Conservation (phyloP, 2,329 filamentous ascomycete genomes). For the Basipetospora chlamydospora region DNA sequence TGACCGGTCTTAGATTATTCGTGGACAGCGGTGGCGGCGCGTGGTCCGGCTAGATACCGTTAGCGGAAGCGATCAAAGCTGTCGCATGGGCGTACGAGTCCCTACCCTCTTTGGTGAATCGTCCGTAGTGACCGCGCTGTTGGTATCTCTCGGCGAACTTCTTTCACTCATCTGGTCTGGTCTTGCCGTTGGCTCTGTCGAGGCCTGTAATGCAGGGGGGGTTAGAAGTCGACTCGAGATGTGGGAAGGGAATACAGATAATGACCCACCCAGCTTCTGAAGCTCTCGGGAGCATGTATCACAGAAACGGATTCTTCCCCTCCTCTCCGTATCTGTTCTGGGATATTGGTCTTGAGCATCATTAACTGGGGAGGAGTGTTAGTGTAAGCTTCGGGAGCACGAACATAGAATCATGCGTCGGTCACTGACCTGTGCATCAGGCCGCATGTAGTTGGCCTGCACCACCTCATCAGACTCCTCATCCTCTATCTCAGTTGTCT, state of each 20-base stretch:
- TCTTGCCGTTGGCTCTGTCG: slow-evolving; percentile 22
- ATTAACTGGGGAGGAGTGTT: slow-evolving; percentile 8
- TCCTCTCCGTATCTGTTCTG: slow-evolving; percentile 40
- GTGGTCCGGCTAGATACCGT: slow-evolving; percentile 7
- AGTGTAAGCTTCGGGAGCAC: not conserved
- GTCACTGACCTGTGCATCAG: not conserved
- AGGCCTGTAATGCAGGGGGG: slow-evolving; percentile 21
- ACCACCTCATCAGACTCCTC: slow-evolving; percentile 50
- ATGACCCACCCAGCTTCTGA: slow-evolving; percentile 59
- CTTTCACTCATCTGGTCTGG: slow-evolving; percentile 20
- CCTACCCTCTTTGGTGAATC: slow-evolving; percentile 1
- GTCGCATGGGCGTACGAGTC: not conserved
- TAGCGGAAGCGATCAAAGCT: not conserved
- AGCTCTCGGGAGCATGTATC: slow-evolving; percentile 79
- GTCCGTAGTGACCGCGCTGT: not conserved
- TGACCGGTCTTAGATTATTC: slow-evolving; percentile 49
- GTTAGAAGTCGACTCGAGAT: not conserved
- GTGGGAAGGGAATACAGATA: not conserved
- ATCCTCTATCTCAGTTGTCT: slow-evolving; percentile 73
- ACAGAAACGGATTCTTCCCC: slow-evolving; percentile 77
- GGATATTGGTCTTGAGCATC: slow-evolving; percentile 41
- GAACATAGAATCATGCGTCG: not conserved
- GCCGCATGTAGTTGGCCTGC: slow-evolving; percentile 10
- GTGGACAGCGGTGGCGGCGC: slow-evolving; percentile 64
- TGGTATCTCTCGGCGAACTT: slow-evolving; percentile 1